Base-by-base conservation (phyloP, 2,329 filamentous ascomycete genomes). In the Fusarium nisikadoi region DNA sequence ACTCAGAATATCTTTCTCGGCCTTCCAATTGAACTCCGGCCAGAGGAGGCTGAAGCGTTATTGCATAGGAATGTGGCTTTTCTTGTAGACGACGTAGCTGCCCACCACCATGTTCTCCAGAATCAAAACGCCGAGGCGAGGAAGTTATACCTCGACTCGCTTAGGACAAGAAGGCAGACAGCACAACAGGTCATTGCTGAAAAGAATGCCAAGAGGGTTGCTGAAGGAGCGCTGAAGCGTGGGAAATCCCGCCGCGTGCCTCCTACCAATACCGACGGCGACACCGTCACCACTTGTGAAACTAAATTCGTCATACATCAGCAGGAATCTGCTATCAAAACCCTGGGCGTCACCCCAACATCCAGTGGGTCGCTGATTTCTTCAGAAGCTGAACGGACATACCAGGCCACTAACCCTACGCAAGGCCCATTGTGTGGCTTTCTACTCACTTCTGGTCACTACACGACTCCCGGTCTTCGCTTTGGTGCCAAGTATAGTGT, bases 401-500 rank as follows among this genome's bases (percentile, higher is more conserved):
- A 68, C 20, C 31, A 59, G 25, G 59, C 67, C 31, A 59, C 49
- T 38, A 68, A 73, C 35, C 70, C 75, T n/a, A 57, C 63, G 6
- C 65, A 72, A 41, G 77, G 77, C 75, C 90, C 93, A 6, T 85
- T 98, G 27, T 97, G 94, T 82, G 90, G 89, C 39, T 91, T 96
- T 79, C 85, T 99, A 31, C 93, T 98, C 78, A 86, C 87, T 12
- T 86, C 88, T 23, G 93, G 92, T 54, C 98, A 95, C 83, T 98
- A 92, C 83, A 90, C 96, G 78, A 95, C 94, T 60, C 96, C 96
- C 3, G 96, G 96, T 13, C 87, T 99, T 57, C 93, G 96, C 31
- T 99, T 99, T 78, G 96, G 96, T 31, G 97, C 95, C 76, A 91
- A 96, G 78, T 98, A 97, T 82, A 94, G 94, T 75, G 94, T 97